Base-by-base conservation (phyloP, 2,329 filamentous ascomycete genomes). In the Scytalidium sp. region DNA sequence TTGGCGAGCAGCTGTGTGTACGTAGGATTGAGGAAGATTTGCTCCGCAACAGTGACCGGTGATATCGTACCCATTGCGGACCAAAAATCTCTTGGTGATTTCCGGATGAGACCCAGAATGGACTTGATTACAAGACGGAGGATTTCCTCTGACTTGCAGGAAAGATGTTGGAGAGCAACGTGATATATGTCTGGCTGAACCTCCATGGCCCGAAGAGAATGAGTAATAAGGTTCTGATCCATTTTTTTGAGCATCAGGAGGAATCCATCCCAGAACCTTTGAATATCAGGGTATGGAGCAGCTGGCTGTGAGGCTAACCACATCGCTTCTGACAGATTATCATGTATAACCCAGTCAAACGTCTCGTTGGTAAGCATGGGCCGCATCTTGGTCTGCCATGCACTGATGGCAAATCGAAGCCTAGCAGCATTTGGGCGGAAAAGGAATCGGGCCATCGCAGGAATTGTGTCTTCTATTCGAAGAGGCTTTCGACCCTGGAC, bases 291-390 rank as follows among this genome's bases (percentile, higher is more conserved):
- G 61, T 46, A 68, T 70, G 56, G 55, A 76, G 75, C 15, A 74
- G 67, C 19, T 79, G 79, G 48, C 74, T 77, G 51, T 2, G 80
- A 79, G 2, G 87, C 83, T 22, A 79, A 75, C 45, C 78, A 72
- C 51, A 96, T 83, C 7, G 84, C 84, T 49, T 79, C 74, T 32
- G 84, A 72, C 17, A 97, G 74, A 27, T 85, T 84, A 53, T 88
- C 85, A 55, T 85, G 84, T 39, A 97, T 83, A 10, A 89, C 88
- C 86, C 88, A 95, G 41, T 96, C 88, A 64, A 96, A 97, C 56
- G 94, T 88, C 29, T 83, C 77, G 9, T 79, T 74, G 1, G 85
- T 83, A 45, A 95, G 78, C 19, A 77, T 73, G 11, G 81, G 76
- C 43, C 79, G 75, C 55, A 88, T 80, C 36, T 79, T 81, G 32